Conservation (phyloP, 768 basidiomycete genomes). For the Mrakia gelida region DNA sequence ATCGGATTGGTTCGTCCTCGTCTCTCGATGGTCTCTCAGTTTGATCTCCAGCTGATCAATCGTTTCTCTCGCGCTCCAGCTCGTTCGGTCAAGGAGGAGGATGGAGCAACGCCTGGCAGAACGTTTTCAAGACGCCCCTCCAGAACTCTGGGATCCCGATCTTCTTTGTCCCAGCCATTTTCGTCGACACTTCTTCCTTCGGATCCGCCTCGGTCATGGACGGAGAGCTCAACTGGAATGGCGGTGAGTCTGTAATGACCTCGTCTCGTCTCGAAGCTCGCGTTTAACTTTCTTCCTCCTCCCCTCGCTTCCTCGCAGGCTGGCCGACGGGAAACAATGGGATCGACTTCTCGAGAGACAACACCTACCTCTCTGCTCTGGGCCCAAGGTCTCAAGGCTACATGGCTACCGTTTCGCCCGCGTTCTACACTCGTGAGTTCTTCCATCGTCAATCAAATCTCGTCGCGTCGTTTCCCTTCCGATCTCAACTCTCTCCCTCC, state of each 20-base stretch:
- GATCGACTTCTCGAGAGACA: constrained; percentile 46
- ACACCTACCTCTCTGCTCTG: constrained; percentile 37
- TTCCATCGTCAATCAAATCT: no score
- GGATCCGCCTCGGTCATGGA: constrained; percentile 35
- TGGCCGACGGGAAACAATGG: not conserved
- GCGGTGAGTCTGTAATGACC: no score
- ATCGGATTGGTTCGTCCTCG: constrained; percentile 37
- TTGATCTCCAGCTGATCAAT: no score
- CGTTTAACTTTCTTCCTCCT: not conserved
- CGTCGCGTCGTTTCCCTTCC: not conserved
- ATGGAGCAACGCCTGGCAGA: constrained; percentile 39
- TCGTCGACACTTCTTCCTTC: constrained; percentile 35
- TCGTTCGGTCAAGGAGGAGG: constrained; percentile 41
- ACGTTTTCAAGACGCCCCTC: constrained; percentile 35
- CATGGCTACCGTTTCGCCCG: constrained; percentile 43
- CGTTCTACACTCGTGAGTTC: constrained; percentile 42
- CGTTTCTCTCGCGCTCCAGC: not conserved
- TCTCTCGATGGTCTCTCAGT: no score
- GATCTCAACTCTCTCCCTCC: not conserved
- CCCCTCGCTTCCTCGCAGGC: not conserved
- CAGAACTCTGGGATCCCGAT: constrained; percentile 15
- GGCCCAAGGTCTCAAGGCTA: constrained; percentile 38
- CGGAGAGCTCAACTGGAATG: constrained; percentile 58
- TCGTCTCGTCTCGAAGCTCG: constrained; percentile 49
- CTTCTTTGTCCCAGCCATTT: constrained; percentile 36